phyloP scores from a whole-genome alignment of 2,329 filamentous ascomycete species.

The Aspergillus arachidicola region DNA sequence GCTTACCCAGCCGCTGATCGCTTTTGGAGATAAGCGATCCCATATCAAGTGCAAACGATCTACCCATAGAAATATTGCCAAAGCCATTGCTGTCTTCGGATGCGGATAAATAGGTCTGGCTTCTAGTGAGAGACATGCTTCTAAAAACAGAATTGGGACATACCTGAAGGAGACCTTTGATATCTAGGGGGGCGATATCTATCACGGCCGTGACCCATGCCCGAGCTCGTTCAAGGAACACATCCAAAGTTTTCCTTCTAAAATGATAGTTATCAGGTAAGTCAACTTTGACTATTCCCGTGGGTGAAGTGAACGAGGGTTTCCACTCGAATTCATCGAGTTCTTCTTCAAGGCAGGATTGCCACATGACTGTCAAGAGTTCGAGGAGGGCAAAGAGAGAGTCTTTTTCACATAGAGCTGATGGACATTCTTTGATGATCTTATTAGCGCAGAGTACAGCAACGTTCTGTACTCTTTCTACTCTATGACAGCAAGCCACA shows the following conservation, averaged over 20 bases:
- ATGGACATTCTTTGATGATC: constrained; percentile 82
- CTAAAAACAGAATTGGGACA: constrained; percentile 1
- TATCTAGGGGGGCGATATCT: constrained; percentile 83
- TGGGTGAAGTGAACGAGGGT: constrained; percentile 74
- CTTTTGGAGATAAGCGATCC: constrained; percentile 82
- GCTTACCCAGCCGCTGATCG: constrained; percentile 73
- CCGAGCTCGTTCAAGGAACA: constrained; percentile 74
- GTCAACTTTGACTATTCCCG: constrained; percentile 79
- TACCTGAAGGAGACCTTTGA: constrained; percentile 83
- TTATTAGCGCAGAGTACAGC: constrained; percentile 81
- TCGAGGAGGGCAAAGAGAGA: constrained; percentile 93
- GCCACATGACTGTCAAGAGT: constrained; percentile 91
- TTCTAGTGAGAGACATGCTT: constrained; percentile 6
- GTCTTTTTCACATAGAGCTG: constrained; percentile 83
- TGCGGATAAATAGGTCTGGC: constrained; percentile 87
- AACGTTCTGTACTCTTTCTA: constrained; percentile 85
- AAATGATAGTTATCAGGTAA: constrained; percentile 92
- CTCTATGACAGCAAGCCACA: constrained; percentile 88
- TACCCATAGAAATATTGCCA: constrained; percentile 86
- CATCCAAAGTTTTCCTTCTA: constrained; percentile 76
- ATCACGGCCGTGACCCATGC: constrained; percentile 80
- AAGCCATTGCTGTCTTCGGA: constrained; percentile 90
- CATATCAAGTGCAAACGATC: constrained; percentile 93
- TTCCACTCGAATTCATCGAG: constrained; percentile 90
- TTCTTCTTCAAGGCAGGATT: constrained; percentile 89